phyloP scores from a whole-genome alignment of 2,329 filamentous ascomycete genomes.

The Verticillium nubilum region DNA sequence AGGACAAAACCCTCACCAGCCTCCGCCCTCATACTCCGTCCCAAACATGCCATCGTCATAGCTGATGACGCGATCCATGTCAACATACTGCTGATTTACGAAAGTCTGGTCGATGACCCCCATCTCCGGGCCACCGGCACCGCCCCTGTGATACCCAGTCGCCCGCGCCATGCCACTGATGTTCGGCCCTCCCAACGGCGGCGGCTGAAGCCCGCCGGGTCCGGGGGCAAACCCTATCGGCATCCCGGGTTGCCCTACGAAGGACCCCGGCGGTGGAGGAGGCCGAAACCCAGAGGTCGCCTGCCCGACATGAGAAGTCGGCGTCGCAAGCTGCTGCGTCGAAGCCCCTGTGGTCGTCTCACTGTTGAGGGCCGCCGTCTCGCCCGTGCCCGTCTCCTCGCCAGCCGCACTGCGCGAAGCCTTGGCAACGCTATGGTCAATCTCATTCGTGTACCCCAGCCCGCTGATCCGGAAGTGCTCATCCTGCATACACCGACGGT shows the following conservation, averaged over 20 bases:
- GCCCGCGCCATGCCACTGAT: neutral
- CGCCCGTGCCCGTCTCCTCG: neutral
- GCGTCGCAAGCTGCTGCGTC: neutral
- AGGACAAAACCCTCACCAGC: conserved; percentile 1
- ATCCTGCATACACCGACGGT: conserved; percentile 7
- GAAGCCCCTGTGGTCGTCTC: neutral
- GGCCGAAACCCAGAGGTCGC: neutral
- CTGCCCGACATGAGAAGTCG: neutral
- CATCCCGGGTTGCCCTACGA: neutral
- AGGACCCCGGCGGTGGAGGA: neutral
- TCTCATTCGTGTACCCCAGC: conserved; percentile 3
- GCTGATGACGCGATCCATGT: conserved; percentile 17
- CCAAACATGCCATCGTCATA: conserved; percentile 17
- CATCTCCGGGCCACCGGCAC: conserved; percentile 11
- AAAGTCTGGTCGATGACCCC: conserved; percentile 14
- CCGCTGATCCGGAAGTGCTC: conserved; percentile 6
- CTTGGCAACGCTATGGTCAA: conserved; percentile 1
- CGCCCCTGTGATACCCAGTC: conserved; percentile 1
- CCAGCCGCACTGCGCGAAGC: neutral
- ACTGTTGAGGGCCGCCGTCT: neutral
- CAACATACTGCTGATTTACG: conserved; percentile 13
- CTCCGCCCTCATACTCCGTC: conserved; percentile 9
- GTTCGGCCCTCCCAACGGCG: neutral
- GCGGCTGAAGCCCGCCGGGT: neutral
- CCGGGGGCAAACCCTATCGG: neutral